Percentiles rank a stretch among this genome's conserved stretches.
Evolutionary conservation across 2,329 filamentous ascomycete genomes (phyloP).

Genomic region (Onygenales sp.): DNA sequence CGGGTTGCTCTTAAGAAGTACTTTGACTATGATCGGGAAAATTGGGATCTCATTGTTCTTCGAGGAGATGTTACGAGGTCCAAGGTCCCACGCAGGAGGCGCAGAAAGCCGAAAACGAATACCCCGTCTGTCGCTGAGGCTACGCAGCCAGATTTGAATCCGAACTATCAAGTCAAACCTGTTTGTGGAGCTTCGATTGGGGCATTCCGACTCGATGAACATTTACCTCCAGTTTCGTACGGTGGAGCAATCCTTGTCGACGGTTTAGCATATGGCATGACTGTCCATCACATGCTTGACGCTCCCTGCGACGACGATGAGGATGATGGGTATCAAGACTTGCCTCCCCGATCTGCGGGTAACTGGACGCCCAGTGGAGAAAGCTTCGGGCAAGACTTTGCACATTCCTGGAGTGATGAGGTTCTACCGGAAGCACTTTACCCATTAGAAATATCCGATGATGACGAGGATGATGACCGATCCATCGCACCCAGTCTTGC

Average conservation of each 20-base stretch:
- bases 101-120: conserved; percentile 27
- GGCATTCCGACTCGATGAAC: conserved; percentile 74
- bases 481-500: conserved; percentile 28
- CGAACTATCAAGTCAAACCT: conserved; percentile 68
- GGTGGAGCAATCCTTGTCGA: conserved; percentile 82
- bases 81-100: conserved; percentile 38
- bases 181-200: conserved; percentile 86
- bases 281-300: conserved; percentile 92
- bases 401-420: conserved; percentile 30
- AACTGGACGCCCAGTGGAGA: conserved; percentile 21
- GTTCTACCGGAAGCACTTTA: conserved; percentile 28
- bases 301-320: conserved; percentile 46
- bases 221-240: conserved; percentile 83
- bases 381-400: conserved; percentile 18
- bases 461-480: conserved; percentile 38
- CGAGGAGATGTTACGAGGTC: conserved; percentile 49
- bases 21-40: conserved; percentile 46
- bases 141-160: conserved; percentile 44
- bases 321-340: conserved; percentile 28
- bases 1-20: conserved; percentile 48
- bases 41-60: conserved; percentile 52
- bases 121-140: conserved; percentile 18
- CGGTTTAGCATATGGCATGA: conserved; percentile 81
- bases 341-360: conserved; percentile 35
- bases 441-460: conserved; percentile 45